Evolutionary conservation across 1,284 basidiomycete genomes (phyloP), one percentile per base, ranked within the genome.

Genomic region (Porogramme epimiltina): DNA sequence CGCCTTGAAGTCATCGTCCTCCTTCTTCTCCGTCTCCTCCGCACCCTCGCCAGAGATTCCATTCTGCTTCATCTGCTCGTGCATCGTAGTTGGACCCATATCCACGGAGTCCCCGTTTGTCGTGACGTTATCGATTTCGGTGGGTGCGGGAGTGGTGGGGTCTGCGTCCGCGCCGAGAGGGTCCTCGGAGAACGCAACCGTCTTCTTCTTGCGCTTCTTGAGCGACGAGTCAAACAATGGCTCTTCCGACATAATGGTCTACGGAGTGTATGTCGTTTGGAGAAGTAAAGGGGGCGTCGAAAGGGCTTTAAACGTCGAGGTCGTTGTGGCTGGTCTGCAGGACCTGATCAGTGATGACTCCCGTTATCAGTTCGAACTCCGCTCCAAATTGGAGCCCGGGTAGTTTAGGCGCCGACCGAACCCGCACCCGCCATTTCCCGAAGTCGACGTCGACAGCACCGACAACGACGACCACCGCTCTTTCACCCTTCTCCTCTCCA

Each of bases 151-250:
- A 34, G 79, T 77, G 3, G 89, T 91, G 22, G 89, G 89, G 68
- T 91, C 89, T 23, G 86, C 88, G 49, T 91, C 89, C 58, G 87
- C 81, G 40, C 87, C 89, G n/a, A 89, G 79, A 0, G 89, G 87
- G 66, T 92, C 89, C 66, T 91, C 90, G 0, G 83, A 84, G 72
- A 93, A 92, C 15, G 86, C 86, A 39, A 93, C 89, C 13, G 77
- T 78, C 74, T 93, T 93, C 75, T 93, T 93, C 79, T 90, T 92
- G 67, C 76, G 77, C 75, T 92, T 92, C 72, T 91, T 92, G 55
- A 92, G 77, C 49, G 87, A 87, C 2, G 87, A 85, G 64, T 93
- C 90, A 64, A 93, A 93, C 28, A 92, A 66, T 0, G 89, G 89
- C 73, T 89, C 87, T 61, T 88, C 87, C 34, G 82, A 78, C 79